phyloP scores from a whole-genome alignment of 148 eudicot species.

The Nyssa sinensis region DNA sequence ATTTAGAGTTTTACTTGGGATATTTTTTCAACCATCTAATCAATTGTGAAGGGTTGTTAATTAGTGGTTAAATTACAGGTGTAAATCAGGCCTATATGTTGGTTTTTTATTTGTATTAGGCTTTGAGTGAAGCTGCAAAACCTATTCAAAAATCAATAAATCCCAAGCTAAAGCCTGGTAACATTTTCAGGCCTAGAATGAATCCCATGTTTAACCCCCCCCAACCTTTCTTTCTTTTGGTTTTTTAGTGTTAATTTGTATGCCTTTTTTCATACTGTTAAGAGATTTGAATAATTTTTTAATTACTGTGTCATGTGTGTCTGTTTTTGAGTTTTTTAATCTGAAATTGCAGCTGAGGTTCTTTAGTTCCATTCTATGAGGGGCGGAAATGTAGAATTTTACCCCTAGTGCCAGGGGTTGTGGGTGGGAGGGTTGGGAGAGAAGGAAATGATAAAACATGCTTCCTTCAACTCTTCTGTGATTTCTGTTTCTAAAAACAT shows the following conservation, averaged over 20 bases:
- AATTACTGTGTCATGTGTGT: background rate
- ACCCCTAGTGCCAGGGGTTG: background rate
- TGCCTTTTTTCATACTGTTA: no score
- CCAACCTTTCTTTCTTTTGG: background rate
- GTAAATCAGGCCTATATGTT: background rate
- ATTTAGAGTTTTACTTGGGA: background rate
- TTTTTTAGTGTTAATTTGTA: background rate
- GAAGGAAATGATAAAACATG: background rate
- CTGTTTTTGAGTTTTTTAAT: background rate
- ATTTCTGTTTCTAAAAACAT: background rate
- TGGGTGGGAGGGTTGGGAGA: background rate
- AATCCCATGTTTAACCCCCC: background rate
- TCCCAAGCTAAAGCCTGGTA: background rate
- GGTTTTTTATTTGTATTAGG: no score
- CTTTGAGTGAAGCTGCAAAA: background rate
- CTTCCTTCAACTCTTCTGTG: background rate
- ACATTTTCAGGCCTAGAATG: background rate
- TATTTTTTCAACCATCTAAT: background rate
- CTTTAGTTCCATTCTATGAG: background rate
- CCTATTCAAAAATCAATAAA: background rate
- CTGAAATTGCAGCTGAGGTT: background rate
- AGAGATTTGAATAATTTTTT: no score
- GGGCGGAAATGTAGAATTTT: no score
- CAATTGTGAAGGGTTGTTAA: background rate
- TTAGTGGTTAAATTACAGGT: background rate